A percentile compares a stretch with the other conserved stretches of the same genome.
Conservation (phyloP, 106 monocot genomes). For the Dendrobium nobile region DNA sequence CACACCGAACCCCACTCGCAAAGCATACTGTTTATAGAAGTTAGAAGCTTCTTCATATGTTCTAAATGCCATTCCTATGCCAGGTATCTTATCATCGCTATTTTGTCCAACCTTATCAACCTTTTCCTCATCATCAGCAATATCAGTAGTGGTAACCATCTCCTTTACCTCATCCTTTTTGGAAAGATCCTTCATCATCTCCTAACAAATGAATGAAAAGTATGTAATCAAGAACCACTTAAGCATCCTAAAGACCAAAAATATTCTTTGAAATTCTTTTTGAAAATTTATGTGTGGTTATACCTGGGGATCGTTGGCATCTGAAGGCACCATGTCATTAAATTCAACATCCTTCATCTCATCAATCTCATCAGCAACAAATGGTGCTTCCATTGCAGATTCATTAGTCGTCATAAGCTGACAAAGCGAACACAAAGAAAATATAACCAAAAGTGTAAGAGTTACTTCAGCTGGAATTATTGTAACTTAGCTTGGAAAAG, state of each 20-base stretch:
- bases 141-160: constrained; percentile 15
- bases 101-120: not conserved
- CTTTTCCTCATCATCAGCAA: constrained; percentile 8
- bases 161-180: constrained; percentile 17
- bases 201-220: constrained; percentile 2
- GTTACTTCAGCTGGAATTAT: not conserved
- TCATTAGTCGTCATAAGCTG: constrained; percentile 1
- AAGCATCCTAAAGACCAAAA: not conserved
- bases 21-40: constrained; percentile 53
- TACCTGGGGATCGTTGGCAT: not conserved
- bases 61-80: constrained; percentile 41
- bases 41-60: constrained; percentile 41
- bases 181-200: constrained; percentile 1
- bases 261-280: not conserved
- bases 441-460: not conserved
- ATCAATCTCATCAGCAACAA: not conserved
- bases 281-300: not conserved
- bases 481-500: not conserved
- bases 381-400: not conserved
- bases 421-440: not conserved
- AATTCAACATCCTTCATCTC: constrained; percentile 1
- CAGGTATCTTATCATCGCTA: constrained; percentile 20
- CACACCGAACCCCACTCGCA: constrained; percentile 40
- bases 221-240: not conserved
- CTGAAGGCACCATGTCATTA: not conserved